phyloP scores from a whole-genome alignment of 2,329 filamentous ascomycete genomes.

The Sporothrix pallida region DNA sequence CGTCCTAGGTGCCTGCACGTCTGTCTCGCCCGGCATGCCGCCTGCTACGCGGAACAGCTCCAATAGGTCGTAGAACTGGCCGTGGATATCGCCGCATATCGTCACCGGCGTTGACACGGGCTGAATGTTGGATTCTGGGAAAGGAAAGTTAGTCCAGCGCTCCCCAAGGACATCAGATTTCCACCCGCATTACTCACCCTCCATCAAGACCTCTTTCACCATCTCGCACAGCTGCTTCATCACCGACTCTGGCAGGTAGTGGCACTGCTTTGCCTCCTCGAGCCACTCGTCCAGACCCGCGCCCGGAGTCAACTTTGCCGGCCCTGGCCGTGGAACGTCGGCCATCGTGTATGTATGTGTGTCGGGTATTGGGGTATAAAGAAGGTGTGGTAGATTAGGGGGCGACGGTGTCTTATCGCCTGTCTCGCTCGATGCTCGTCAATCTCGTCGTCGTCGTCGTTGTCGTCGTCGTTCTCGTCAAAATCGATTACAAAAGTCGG shows the following conservation, averaged over 20 bases:
- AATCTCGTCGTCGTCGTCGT: not conserved
- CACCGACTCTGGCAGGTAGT: conserved; percentile 91
- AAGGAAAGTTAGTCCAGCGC: not conserved
- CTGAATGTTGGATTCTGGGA: conserved; percentile 92
- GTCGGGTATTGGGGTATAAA: conserved; percentile 34
- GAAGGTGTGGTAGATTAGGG: not conserved
- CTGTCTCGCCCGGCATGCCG: conserved; percentile 88
- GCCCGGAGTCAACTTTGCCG: conserved; percentile 80
- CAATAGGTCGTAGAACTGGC: conserved; percentile 96
- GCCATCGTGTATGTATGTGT: conserved; percentile 45
- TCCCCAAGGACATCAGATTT: too few relatives aligned
- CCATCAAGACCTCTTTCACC: conserved; percentile 98
- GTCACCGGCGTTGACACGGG: conserved; percentile 97
- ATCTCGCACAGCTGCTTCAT: conserved; percentile 99
- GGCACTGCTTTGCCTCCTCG: conserved; percentile 93
- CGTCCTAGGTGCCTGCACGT: conserved; percentile 70
- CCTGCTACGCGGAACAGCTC: conserved; percentile 96
- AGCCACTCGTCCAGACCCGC: conserved; percentile 96
- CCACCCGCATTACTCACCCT: conserved; percentile 62
- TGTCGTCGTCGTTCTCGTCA: not conserved
- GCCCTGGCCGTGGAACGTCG: conserved; percentile 82
- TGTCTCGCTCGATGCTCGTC: not conserved
- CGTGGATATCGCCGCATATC: conserved; percentile 97
- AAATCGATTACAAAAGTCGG: conserved; percentile 9
- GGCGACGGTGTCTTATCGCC: not conserved